Evolutionary conservation across 2,329 filamentous ascomycete genomes (phyloP).

Genomic region (Fusarium torulosum): DNA sequence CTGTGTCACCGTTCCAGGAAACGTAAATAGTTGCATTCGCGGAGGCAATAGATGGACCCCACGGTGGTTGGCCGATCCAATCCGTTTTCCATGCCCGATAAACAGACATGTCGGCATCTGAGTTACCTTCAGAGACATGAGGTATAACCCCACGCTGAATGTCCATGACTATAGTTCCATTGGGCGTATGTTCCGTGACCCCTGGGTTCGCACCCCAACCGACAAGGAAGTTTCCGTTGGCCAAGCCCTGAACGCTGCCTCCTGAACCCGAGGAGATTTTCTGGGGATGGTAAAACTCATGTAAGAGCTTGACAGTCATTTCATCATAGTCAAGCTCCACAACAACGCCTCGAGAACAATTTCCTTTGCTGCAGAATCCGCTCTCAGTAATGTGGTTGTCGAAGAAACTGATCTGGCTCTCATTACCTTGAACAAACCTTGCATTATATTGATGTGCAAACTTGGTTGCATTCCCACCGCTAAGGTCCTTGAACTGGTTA

Average conservation of each 20-base stretch:
- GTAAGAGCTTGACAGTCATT: slow-evolving; percentile 61
- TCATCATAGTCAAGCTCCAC: slow-evolving; percentile 60
- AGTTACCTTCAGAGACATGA: slow-evolving; percentile 47
- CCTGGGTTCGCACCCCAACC: slow-evolving; percentile 68
- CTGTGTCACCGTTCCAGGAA: slow-evolving; percentile 49
- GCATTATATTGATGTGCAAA: slow-evolving; percentile 63
- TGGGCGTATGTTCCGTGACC: slow-evolving; percentile 58
- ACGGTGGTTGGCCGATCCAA: slow-evolving; percentile 45
- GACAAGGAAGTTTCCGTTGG: slow-evolving; percentile 66
- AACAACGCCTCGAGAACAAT: slow-evolving; percentile 45
- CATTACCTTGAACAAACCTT: slow-evolving; percentile 60
- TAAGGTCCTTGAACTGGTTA: slow-evolving; percentile 53
- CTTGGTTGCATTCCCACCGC: slow-evolving; percentile 51
- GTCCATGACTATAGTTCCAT: slow-evolving; percentile 51
- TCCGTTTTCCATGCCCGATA: slow-evolving; percentile 48
- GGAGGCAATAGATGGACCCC: slow-evolving; percentile 45
- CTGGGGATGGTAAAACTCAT: slow-evolving; percentile 64
- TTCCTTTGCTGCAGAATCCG: slow-evolving; percentile 24
- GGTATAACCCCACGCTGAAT: slow-evolving; percentile 59
- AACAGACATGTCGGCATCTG: slow-evolving; percentile 34
- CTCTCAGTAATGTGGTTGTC: slow-evolving; percentile 58
- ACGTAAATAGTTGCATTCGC: slow-evolving; percentile 39
- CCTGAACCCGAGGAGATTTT: slow-evolving; percentile 63
- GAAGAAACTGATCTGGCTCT: slow-evolving; percentile 63
- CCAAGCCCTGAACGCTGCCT: slow-evolving; percentile 64